Evolutionary conservation across 495 filamentous ascomycete species (phyloP).

Genomic region (Podospora anserina): DNA sequence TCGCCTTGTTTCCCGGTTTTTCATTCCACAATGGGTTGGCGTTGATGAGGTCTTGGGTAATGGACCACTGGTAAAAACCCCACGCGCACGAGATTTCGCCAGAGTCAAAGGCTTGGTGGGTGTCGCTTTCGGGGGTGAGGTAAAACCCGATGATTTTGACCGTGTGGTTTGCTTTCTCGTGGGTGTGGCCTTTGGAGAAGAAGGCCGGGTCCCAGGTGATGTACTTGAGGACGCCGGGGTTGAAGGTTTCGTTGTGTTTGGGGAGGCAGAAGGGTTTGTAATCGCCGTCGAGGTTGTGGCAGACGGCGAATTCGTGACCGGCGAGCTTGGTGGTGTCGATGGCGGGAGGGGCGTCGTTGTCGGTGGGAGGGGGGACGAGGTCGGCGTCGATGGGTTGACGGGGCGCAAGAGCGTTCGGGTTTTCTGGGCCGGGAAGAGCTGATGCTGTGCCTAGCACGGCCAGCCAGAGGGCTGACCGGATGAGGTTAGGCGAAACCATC

Average conservation of each 20-base stretch:
- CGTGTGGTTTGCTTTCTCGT: not conserved
- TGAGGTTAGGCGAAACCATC: not conserved
- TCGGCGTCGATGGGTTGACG: not conserved
- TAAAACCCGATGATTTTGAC: slow-evolving; percentile 3
- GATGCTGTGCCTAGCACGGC: not conserved
- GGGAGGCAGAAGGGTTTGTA: not conserved
- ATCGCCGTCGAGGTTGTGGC: slow-evolving; percentile 2
- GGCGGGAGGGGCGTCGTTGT: not conserved
- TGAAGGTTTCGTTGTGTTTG: slow-evolving; percentile 5
- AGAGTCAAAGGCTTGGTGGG: slow-evolving; percentile 2
- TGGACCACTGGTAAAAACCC: slow-evolving; percentile 1
- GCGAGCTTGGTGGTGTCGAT: not conserved
- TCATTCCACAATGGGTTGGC: not conserved
- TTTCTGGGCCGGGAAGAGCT: not conserved
- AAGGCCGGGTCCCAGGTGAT: slow-evolving; percentile 1
- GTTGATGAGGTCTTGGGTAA: not conserved
- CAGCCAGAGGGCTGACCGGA: slow-evolving; percentile 1
- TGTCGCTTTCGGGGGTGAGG: not conserved
- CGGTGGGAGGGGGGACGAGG: not conserved
- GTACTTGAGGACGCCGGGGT: not conserved
- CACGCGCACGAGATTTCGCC: not conserved
- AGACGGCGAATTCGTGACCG: not conserved
- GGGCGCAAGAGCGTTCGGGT: not conserved
- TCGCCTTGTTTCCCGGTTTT: not conserved
- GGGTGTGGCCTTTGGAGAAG: not conserved